These are phyloP conservation scores for Penicillium angulare DNA, from an alignment of 495 filamentous ascomycete species.

Conservation along the genomic window DNA sequence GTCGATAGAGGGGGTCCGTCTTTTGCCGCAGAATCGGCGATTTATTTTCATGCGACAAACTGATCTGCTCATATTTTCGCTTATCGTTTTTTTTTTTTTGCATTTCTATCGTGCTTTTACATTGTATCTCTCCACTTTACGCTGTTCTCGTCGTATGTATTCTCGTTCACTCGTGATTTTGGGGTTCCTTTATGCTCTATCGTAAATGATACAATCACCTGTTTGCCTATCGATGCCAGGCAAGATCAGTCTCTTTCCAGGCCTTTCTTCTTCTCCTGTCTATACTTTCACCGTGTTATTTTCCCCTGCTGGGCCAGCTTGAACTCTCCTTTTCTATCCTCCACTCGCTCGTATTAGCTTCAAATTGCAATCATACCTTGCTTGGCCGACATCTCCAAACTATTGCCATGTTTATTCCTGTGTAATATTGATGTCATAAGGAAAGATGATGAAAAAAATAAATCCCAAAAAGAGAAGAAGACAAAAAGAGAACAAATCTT, in stretches of 20 bases:
- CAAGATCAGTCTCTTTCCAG: not conserved
- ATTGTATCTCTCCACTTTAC: not conserved
- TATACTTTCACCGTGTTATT: conserved; percentile 3
- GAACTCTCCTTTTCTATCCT: conserved; percentile 2
- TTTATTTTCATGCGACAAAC: conserved; percentile 2
- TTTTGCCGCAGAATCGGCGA: conserved; percentile 2
- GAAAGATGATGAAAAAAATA: too few relatives aligned
- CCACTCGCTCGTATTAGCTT: conserved; percentile 6
- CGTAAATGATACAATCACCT: too few relatives aligned
- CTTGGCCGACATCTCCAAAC: not conserved
- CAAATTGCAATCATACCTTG: conserved; percentile 17
- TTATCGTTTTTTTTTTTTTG: conserved; percentile 8
- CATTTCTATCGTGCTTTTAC: not conserved
- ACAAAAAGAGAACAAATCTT: not conserved
- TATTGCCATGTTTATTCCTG: too few relatives aligned
- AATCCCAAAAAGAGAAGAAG: not conserved
- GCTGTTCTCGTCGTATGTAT: conserved; percentile 12
- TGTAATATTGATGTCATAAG: too few relatives aligned
- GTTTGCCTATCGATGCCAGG: not conserved
- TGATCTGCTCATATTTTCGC: not conserved
- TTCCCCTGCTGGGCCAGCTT: not conserved
- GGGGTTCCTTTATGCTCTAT: too few relatives aligned
- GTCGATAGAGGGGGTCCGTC: conserved; percentile 19
- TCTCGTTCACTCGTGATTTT: too few relatives aligned
- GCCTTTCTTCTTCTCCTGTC: not conserved